These are phyloP conservation scores for Claviceps sp. DNA, from an alignment of 2,329 filamentous ascomycete species.

Conservation along the genomic window DNA sequence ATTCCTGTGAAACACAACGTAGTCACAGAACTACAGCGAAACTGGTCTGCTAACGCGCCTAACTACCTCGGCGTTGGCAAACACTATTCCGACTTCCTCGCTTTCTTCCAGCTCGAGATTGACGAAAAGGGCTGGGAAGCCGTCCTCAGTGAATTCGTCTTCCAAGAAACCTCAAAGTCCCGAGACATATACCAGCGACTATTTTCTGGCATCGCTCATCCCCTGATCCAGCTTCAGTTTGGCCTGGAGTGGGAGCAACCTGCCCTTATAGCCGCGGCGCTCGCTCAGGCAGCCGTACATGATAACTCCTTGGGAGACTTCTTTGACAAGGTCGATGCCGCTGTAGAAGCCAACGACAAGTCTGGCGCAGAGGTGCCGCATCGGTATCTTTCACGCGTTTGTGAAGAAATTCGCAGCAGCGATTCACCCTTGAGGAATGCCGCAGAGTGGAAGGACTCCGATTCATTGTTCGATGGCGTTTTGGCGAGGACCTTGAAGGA, in stretches of 20 bases:
- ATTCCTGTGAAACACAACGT: slow-evolving; percentile 33
- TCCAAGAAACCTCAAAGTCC: slow-evolving; percentile 49
- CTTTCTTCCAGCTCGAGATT: slow-evolving; percentile 66
- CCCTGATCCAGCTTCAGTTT: slow-evolving; percentile 75
- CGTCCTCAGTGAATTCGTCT: slow-evolving; percentile 54
- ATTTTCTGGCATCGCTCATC: slow-evolving; percentile 59
- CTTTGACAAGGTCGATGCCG: slow-evolving; percentile 39
- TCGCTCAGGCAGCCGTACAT: slow-evolving; percentile 67
- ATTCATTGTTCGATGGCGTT: slow-evolving; percentile 58
- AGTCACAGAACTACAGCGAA: slow-evolving; percentile 38
- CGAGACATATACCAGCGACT: slow-evolving; percentile 58
- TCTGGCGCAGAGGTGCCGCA: slow-evolving; percentile 7
- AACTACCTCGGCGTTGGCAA: slow-evolving; percentile 46
- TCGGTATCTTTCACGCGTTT: slow-evolving; percentile 34
- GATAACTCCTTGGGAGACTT: slow-evolving; percentile 39
- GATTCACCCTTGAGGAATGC: slow-evolving; percentile 44
- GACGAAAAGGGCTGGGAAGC: slow-evolving; percentile 44
- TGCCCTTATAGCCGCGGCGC: slow-evolving; percentile 64
- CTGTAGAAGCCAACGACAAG: slow-evolving; percentile 18
- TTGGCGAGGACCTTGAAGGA: slow-evolving; percentile 47
- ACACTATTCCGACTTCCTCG: slow-evolving; percentile 60
- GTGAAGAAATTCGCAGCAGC: slow-evolving; percentile 39
- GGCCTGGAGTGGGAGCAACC: slow-evolving; percentile 74
- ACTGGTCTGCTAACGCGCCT: slow-evolving; percentile 39
- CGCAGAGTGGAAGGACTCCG: slow-evolving; percentile 34